Evolutionary conservation across 768 basidiomycete species (phyloP).

Genomic region (Serpula lacrymans): DNA sequence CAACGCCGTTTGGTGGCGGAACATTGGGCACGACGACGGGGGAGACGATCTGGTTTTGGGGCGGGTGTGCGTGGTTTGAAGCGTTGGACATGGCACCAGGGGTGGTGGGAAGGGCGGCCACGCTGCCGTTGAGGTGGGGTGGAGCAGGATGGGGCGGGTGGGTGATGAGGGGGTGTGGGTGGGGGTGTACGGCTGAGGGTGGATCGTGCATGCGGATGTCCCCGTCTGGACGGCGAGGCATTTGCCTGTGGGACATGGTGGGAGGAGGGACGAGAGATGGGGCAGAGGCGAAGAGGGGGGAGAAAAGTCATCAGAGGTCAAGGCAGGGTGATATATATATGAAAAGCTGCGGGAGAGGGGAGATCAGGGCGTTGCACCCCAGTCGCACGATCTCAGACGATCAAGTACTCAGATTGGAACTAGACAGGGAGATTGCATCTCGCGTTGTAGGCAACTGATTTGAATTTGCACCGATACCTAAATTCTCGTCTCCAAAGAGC

Average conservation of each 20-base stretch:
- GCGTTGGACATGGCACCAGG: conserved; percentile 44
- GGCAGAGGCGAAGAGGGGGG: conserved; percentile 41
- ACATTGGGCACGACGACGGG: conserved; percentile 41
- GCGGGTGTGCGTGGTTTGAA: conserved; percentile 33
- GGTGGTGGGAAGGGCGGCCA: conserved; percentile 39
- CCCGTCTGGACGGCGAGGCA: conserved; percentile 56
- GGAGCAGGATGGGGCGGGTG: conserved; percentile 36
- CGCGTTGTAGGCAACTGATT: conserved; percentile 38
- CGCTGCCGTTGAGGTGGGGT: conserved; percentile 53
- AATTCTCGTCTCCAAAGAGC: conserved; percentile 43
- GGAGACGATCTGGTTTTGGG: conserved; percentile 38
- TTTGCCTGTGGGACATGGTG: conserved; percentile 59
- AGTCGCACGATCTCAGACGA: conserved; percentile 65
- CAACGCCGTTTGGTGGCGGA: conserved; percentile 23
- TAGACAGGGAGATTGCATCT: conserved; percentile 40
- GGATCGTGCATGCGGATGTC: conserved; percentile 66
- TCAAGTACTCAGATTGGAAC: conserved; percentile 34
- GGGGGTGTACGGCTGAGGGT: conserved; percentile 38
- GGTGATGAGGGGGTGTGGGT: conserved; percentile 40
- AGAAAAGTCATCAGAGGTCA: conserved; percentile 43
- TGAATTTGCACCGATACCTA: conserved; percentile 34
- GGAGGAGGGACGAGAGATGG: conserved; percentile 21
- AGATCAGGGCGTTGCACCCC: conserved; percentile 43
- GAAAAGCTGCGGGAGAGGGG: conserved; percentile 37
- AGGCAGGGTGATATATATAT: conserved; percentile 58